Evolutionary conservation across 192 early-diverging fungal genomes (phyloP), one percentile per base, ranked within the genome.

Genomic region (Spizellomyces punctatus): DNA sequence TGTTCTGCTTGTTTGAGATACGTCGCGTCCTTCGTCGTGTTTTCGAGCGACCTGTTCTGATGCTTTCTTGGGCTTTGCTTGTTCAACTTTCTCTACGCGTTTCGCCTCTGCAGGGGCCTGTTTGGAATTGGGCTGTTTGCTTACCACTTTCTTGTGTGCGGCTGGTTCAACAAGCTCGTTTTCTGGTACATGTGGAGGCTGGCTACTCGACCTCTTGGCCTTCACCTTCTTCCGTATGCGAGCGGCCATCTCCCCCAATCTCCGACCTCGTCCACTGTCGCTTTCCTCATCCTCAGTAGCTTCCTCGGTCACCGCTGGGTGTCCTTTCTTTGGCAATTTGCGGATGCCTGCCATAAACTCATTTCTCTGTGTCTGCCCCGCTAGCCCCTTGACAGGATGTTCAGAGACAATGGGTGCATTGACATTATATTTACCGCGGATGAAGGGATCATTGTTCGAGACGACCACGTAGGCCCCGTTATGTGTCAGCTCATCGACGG

Each of bases 361-460:
- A 17, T 10, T 70, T 12, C 46, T 12, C 14, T 50, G 14, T 36
- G 22, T 70, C 41, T 41, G 27, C 5, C 59, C 60, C 14, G 44
- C 9, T 36, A 49, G 27, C 17, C 59, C 58, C 14, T n/a, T 14
- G 2, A 9, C 58, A 27, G 27, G 17, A 0, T 44, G 14, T 19
- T 16, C 22, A 22, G 52, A n/a, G 7, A 69, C 45, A 44, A 16
- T 22, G 7, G 49, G 36, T 7, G 72, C 72, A 47, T 83, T 83
- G 56, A 80, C 22, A 74, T 86, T 84, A 61, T 86, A 86, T 46
- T 42, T 27, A 16, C 63, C 66, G 21, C 72, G 64, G 27, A 75
- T 75, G 62, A 86, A 84, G 6, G 77, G 76, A 63, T 82, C 85
- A 64, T 82, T 78, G 45, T 69, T 79, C 46, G 70, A 61, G 12